Base-by-base conservation (phyloP, 805 yeast species). In the Ogataea pini region DNA sequence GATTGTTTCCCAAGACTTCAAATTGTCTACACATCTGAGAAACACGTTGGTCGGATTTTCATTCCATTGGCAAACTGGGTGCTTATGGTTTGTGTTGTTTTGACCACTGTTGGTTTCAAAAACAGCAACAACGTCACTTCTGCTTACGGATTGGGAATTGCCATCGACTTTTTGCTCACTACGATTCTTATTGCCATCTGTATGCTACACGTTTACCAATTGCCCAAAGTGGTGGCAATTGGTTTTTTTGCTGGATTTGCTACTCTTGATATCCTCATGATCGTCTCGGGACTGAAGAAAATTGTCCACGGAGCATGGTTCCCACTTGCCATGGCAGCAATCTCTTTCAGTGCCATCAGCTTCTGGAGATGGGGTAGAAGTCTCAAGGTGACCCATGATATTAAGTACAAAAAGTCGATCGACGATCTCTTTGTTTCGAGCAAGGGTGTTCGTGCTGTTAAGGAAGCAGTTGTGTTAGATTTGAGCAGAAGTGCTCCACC, bases 251-350 rank as follows among this genome's bases (percentile, higher is more conserved):
- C 69, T 19, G 52, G 69, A 2, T 79, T 79, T 55, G 70, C 75
- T 7, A 72, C 82, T 0, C 63, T 80, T 29, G 85, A 80, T 55
- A 53, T 67, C 36, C 60, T 71, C 36, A 63, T 79, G 56, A 69
- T 80, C 14, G 62, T 72, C 44, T 72, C 83, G 3, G 80, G 78
- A 46, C 52, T 77, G 54, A 72, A 69, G 54, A 80, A 80, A 59
- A 72, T 80, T 2, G 73, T 76, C 0, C 78, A 76, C 51, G 86
- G 85, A 32, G 86, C 84, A 1, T 80, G 85, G 86, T 79, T 80
- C 56, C 80, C 85, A 1, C 61, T 80, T 27, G 64, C 73, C 67
- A 68, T 78, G 60, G 60, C 78, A 7, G 64, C 60, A 2, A n/a
- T 77, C 3, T 58, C 69, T 36, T 64, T 70, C 49, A 32, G 48